Base-by-base conservation (phyloP, 768 basidiomycete species). In the Leccinum broughii region DNA sequence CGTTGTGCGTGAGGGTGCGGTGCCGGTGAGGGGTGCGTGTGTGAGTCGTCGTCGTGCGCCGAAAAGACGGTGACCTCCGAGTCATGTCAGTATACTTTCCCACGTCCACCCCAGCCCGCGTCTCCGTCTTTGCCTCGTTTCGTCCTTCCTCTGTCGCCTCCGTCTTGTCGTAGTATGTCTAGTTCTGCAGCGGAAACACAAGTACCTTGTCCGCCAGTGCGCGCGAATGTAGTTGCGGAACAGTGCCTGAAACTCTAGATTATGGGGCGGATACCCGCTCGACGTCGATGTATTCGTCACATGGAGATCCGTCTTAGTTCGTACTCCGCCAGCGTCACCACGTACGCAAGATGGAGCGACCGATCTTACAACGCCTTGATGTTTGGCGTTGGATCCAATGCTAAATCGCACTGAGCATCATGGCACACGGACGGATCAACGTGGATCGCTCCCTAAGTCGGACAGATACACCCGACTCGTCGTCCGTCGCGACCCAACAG, bases 151-250 rank as follows among this genome's bases (percentile, higher is more conserved):
- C 83, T 0, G 78, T 81, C 5, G 73, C 56, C 68, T 87, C 88
- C 3, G 87, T 89, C 78, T 98, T 99, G 73, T 98, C 95, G 62
- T 83, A 85, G 70, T 89, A 98, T 6, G 61, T 71, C 15, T 87
- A 69, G 32, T 86, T 82, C 67, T 86, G 80, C 35, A 96, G 79
- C 6, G 91, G 83, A 8, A 79, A 78, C 63, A 93, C 79, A 3
- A 81, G 73, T n/a, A 85, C 85, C 4, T 84, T 67, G 60, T 82
- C 73, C 15, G 86, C 76, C 50, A 88, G 85, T 50, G 26, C 26
- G 85, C 84, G 11, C 82, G 83, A 64, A 97, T 82, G 76, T 99
- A 99, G 54, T 85, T 94, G 75, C 98, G 97, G 56, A 99, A 82
- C 50, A 98, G 81, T 2, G 94, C 90, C 72, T 99, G 97, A 79